These are phyloP conservation scores for Ophiostoma novo-ulmi DNA, from an alignment of 2,329 filamentous ascomycete species.

Conservation along the genomic window DNA sequence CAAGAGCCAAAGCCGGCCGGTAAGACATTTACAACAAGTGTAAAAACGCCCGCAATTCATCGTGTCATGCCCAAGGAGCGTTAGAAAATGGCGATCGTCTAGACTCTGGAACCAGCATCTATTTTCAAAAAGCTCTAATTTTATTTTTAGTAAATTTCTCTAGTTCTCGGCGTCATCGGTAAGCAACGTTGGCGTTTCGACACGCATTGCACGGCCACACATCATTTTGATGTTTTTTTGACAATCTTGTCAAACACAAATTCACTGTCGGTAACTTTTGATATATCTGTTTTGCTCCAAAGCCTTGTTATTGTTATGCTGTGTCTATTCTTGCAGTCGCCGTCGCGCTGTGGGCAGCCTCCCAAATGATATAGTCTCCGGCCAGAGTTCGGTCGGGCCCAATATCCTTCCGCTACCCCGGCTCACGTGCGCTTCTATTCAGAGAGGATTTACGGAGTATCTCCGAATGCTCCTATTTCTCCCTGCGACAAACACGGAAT, in stretches of 20 bases:
- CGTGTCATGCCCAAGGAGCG: background rate
- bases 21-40: background rate
- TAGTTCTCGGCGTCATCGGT: background rate
- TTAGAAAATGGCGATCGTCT: background rate
- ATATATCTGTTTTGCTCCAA: background rate
- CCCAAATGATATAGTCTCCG: background rate
- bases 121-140: too few species aligned
- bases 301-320: background rate
- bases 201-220: background rate
- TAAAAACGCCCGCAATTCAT: background rate
- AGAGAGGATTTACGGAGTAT: background rate
- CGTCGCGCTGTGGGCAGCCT: background rate
- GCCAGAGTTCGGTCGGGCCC: background rate
- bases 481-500: background rate
- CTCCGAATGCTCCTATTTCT: background rate
- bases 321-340: background rate
- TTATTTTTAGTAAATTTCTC: background rate
- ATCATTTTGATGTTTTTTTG: background rate
- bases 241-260: background rate
- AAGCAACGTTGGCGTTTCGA: background rate
- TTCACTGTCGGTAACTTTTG: background rate
- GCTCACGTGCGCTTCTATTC: background rate
- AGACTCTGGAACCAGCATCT: background rate
- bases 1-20: background rate
- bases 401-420: background rate